Evolutionary conservation across 768 basidiomycete genomes (phyloP), one percentile per base, ranked within the genome.

Genomic region (Leucogyrophana mollusca): DNA sequence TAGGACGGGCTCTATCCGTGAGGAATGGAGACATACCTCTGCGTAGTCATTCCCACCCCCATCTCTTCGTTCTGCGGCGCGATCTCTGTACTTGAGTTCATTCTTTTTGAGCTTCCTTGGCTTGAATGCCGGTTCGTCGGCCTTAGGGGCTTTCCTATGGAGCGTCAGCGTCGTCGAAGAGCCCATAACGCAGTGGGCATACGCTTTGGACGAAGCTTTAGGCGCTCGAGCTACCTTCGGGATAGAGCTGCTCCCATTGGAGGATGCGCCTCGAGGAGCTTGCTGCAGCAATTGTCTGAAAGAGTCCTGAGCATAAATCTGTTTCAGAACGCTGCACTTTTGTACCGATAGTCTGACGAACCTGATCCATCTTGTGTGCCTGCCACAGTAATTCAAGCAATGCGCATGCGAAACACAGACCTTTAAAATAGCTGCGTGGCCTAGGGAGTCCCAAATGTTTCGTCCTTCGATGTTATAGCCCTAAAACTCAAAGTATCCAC

Each of bases 91-190:
- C 50, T 69, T 73, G 14, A 64, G 58, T 9, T 77, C 77, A 0
- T 66, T 50, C 61, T 83, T 84, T 68, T 84, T 89, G 33, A 91
- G 72, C 55, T 85, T 90, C 40, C 91, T 76, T 9, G 91, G 91
- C 56, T 90, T 90, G 65, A 94, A 93, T 0, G 78, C 74, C 16
- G 87, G 79, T 49, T 83, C 70, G 1, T 79, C 73, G 10, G 79
- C 60, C 44, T 74, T 70, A 17, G 76, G 60, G 3, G 70, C 63
- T 60, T 79, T 80, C 46, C 78, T 79, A 45, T n/a, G 9, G 30
- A 30, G 9, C 11, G 23, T 17, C 27, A 9, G 33, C 24, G 27
- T 21, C 20, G 11, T 17, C 9, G 10, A 52, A 20, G 20, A 10
- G 10, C 30, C 33, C 10, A 16, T 33, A 7, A 6, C 14, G 18